Base-by-base conservation (phyloP, 2,329 filamentous ascomycete genomes). In the Tolypocladium tropicale region DNA sequence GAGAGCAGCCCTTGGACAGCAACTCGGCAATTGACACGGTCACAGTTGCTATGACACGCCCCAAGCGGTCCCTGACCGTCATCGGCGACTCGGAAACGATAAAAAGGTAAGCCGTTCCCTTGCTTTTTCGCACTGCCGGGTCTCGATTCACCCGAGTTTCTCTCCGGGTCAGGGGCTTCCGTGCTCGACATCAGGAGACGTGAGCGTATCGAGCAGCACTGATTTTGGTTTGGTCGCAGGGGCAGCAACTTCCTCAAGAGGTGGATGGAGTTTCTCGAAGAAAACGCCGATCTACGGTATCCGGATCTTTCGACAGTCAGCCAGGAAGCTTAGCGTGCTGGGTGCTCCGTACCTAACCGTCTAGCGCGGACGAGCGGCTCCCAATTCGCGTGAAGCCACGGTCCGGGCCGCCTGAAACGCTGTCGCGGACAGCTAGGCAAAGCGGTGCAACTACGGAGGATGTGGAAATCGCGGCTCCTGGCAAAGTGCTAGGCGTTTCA, bases 41-140 rank as follows among this genome's bases (percentile, higher is more conserved):
- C 14, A 85, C 90, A 95, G 92, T 97, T 64, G 93, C 94, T 54
- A 97, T 99, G 92, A 99, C 94, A 59, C 84, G 94, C 62, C 90
- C 94, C 6, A 93, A 89, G 74, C 83, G 94, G 63, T 93, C 94
- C 67, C 78, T 99, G 48, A 94, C 89, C 60, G 81, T 99, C 21
- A 87, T 96, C 65, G 94, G 93, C 49, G 94, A 99, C 71, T 94
- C 90, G 57, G 94, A 96, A 69, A 97, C 93, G 3, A 89, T 96
- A 55, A 85, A 86, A 72, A 85, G 82, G 89, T 95, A 77, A 81
- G n/a, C 32, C n/a, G 34, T n/a, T 43, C n/a, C n/a, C 33, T 23
- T 28, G 18, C 25, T 30, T 52, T 49, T 37, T 50, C 23, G 48
- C 37, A 12, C n/a, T 48, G 21, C 41, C n/a, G 10, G 39, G 25